These are phyloP conservation scores for Mycena chlorophos DNA, from an alignment of 768 basidiomycete species.

Conservation along the genomic window DNA sequence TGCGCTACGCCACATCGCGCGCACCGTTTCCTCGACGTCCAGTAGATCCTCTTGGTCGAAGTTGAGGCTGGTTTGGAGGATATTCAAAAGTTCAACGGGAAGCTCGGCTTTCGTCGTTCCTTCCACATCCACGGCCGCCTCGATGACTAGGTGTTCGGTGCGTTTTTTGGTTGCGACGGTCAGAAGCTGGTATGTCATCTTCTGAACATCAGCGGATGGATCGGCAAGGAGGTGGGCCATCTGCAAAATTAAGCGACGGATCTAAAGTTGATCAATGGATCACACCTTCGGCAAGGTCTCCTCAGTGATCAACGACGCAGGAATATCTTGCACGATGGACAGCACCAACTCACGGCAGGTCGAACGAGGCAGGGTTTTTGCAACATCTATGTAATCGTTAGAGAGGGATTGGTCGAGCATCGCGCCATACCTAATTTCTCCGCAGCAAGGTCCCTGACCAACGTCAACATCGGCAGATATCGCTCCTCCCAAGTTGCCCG, in stretches of 20 bases:
- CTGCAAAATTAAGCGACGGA: conserved; percentile 36
- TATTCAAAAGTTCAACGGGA: conserved; percentile 63
- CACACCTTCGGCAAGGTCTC: conserved; percentile 65
- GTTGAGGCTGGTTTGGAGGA: conserved; percentile 54
- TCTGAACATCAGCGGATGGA: conserved; percentile 62
- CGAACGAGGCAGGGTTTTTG: conserved; percentile 57
- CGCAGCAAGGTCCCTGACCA: conserved; percentile 63
- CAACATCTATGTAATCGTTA: conserved; percentile 26
- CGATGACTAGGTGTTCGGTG: conserved; percentile 84
- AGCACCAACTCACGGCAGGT: conserved; percentile 69
- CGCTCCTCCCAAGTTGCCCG: conserved; percentile 68
- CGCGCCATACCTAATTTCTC: conserved; percentile 49
- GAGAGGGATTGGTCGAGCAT: conserved; percentile 2
- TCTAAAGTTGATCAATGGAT: background rate
- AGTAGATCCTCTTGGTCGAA: conserved; percentile 37
- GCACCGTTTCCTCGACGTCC: conserved; percentile 41
- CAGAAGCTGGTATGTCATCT: conserved; percentile 74
- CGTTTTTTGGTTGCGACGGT: conserved; percentile 66
- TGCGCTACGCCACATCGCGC: background rate
- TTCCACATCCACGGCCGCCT: conserved; percentile 79
- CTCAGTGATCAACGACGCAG: conserved; percentile 59
- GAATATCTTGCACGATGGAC: conserved; percentile 65
- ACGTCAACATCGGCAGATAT: conserved; percentile 48
- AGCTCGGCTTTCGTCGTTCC: conserved; percentile 52
- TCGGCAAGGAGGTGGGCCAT: conserved; percentile 81